phyloP scores from a whole-genome alignment of 768 basidiomycete genomes.

The Tulasnella sp. region DNA sequence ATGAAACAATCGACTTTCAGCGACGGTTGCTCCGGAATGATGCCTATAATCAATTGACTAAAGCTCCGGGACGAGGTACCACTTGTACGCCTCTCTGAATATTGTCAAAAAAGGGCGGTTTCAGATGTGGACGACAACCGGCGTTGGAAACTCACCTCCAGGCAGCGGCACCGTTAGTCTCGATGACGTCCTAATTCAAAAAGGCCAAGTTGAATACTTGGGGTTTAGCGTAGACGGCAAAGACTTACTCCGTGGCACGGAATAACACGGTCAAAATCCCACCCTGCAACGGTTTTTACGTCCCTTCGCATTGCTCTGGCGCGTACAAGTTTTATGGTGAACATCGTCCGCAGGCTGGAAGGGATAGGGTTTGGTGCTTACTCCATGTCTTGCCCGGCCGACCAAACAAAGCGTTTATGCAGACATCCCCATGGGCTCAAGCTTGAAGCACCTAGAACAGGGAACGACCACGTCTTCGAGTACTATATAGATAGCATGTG shows the following conservation, averaged over 20 bases:
- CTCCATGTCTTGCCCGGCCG: conserved; percentile 26
- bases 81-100: conserved; percentile 13
- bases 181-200: conserved; percentile 27
- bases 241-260: conserved; percentile 19
- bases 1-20: no score
- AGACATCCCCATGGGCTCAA: background rate
- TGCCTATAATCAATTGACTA: no score
- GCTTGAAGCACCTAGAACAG: background rate
- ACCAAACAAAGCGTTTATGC: conserved; percentile 24
- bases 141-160: conserved; percentile 28
- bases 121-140: background rate
- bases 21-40: no score
- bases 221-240: background rate
- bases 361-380: conserved; percentile 19
- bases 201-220: conserved; percentile 22
- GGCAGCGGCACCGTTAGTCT: conserved; percentile 29
- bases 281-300: conserved; percentile 24
- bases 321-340: background rate
- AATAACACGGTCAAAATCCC: conserved; percentile 23
- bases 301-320: conserved; percentile 22
- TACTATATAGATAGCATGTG: background rate
- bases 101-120: no score
- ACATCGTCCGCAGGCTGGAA: background rate
- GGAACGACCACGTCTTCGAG: background rate
- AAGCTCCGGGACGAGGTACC: conserved; percentile 5